Evolutionary conservation across 331 rosid species (phyloP).

Genomic region (Ulmus americana): DNA sequence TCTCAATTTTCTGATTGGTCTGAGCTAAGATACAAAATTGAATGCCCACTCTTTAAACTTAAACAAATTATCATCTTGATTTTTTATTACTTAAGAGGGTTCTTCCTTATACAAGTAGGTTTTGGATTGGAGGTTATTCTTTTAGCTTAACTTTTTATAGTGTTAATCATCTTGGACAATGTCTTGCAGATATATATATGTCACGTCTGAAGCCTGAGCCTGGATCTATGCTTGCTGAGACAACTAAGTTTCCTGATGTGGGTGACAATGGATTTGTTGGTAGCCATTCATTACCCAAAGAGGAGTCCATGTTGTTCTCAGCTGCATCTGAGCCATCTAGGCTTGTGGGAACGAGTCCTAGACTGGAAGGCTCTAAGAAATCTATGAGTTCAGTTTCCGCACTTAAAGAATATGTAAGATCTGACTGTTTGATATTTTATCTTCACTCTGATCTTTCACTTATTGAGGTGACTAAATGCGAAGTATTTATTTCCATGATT

Average conservation of each 20-base stretch:
- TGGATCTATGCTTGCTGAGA: constrained; percentile 48
- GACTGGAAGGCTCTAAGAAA: constrained; percentile 61
- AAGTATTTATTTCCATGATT: constrained; percentile 17
- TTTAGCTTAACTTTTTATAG: constrained; percentile 3
- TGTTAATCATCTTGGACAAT: constrained; percentile 21
- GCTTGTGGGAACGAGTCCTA: constrained; percentile 39
- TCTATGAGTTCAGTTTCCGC: constrained; percentile 61
- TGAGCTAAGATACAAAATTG: background rate
- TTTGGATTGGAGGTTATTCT: background rate
- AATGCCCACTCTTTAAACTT: no score
- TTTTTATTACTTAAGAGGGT: constrained; percentile 1
- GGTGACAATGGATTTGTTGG: constrained; percentile 56
- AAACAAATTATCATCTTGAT: background rate
- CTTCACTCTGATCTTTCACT: background rate
- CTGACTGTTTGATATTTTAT: constrained; percentile 7
- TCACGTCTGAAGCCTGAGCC: constrained; percentile 58
- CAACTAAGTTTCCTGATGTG: constrained; percentile 40
- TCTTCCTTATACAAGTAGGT: background rate
- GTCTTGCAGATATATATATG: constrained; percentile 59
- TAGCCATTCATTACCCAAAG: constrained; percentile 50
- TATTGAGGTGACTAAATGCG: constrained; percentile 1
- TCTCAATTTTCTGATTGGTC: no score
- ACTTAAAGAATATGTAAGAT: constrained; percentile 67
- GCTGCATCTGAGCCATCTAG: constrained; percentile 60
- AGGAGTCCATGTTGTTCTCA: constrained; percentile 49